Base-by-base conservation (phyloP, 345 rosid species). In the Xanthoceras sorbifolium region DNA sequence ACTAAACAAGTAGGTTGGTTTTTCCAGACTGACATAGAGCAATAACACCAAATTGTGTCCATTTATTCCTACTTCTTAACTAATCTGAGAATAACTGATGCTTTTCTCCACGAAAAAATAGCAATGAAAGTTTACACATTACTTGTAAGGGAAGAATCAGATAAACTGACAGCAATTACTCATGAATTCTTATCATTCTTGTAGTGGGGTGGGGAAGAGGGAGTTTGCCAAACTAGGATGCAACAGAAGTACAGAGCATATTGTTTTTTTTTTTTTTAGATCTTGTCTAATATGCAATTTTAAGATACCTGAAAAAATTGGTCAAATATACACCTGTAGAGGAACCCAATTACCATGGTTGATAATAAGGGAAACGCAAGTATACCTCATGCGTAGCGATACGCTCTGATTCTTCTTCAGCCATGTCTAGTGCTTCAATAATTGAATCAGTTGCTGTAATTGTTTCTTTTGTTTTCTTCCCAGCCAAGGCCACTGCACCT, bases 401-500 rank as follows among this genome's bases (percentile, higher is more conserved):
- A 64, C 95, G 91, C 62, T 76, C 86, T 66, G 76, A 77, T 85
- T 96, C 99, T 25, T 78, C 81, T 57, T 91, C 97, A 54, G 97
- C 97, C 28, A 92, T 36, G 60, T 92, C 98, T 69, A 96, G 77
- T 4, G 97, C 92, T 76, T 91, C 97, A 78, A 92, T 83, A 74
- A 96, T 87, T 50, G 86, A 81, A 88, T 96, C 99, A 65, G 97
- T 85, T 74, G 89, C 97, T 11, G 97, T 79, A 74, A 96, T 85
- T 38, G 90, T 87, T 76, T 90, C 97, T 82, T 84, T 84, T 52
- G 97, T 91, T 80, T 84, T 93, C 89, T 92, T 91, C 71, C 97
- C 97, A 20, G 98, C 97, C 82, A 90, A 76, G 78, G 97, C 91
- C 32, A 93, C 90, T 72, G 90, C 94, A 77, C 99, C 99, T 87